Conservation (phyloP, 108 stramenopile genomes). For the Schizochytrium sp. region DNA sequence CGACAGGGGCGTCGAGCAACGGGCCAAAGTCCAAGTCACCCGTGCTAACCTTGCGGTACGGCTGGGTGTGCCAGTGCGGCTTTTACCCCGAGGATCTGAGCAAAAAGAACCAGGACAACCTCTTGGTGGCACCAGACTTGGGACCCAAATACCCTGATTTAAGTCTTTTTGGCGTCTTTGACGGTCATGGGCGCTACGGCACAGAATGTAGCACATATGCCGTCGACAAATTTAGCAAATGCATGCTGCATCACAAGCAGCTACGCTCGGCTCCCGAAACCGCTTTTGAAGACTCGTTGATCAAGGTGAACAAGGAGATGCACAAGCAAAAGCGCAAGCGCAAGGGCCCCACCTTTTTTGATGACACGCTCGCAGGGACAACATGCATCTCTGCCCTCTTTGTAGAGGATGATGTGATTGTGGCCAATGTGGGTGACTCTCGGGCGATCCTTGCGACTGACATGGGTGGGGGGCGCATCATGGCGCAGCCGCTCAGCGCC, state of each 20-base stretch:
- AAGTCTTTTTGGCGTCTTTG: conserved; percentile 31
- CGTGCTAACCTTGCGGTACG: not conserved
- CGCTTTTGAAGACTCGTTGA: not conserved
- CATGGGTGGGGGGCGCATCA: not conserved
- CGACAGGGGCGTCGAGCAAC: not conserved
- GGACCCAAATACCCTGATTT: not conserved
- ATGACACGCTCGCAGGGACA: conserved; percentile 88
- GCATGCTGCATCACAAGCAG: not conserved
- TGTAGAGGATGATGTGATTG: conserved; percentile 63
- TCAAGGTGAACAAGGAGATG: conserved; percentile 18
- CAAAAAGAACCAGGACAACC: conserved; percentile 9
- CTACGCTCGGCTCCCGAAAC: not conserved
- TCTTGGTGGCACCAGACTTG: not conserved
- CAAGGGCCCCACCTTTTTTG: conserved; percentile 64
- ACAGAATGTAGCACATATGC: conserved; percentile 25
- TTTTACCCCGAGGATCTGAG: conserved; percentile 9
- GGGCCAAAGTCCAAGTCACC: not conserved
- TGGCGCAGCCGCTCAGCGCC: conserved; percentile 61
- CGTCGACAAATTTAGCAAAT: not conserved
- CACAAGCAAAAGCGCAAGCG: conserved; percentile 26
- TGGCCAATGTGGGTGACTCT: conserved; percentile 90
- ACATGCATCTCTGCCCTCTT: conserved; percentile 81
- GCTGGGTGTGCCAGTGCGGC: not conserved
- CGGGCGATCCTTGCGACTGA: conserved; percentile 70
- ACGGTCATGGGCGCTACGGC: conserved; percentile 32